These are phyloP conservation scores for Emydomyces testavorans DNA, from an alignment of 2,329 filamentous ascomycete genomes.

Conservation along the genomic window DNA sequence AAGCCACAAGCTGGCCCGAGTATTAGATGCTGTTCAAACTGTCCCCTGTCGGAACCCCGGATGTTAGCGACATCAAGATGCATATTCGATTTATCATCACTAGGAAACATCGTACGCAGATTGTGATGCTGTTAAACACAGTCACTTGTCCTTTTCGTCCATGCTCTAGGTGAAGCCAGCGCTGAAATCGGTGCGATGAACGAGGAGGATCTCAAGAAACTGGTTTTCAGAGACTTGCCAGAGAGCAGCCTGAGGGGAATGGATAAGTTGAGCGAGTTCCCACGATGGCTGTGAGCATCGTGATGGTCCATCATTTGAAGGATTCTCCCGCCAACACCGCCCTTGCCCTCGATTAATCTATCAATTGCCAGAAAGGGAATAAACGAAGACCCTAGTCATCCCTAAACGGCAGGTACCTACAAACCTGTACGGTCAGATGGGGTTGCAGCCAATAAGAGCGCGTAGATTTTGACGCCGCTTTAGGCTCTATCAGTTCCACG, in stretches of 20 bases:
- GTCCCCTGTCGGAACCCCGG: background rate
- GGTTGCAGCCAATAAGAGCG: no score
- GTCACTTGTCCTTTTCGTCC: no score
- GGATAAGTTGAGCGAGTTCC: background rate
- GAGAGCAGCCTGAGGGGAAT: background rate
- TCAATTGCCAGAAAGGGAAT: background rate
- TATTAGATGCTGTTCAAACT: background rate
- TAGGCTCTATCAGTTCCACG: no score
- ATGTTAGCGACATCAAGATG: background rate
- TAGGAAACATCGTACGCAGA: slow-evolving; percentile 1
- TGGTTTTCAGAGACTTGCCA: background rate
- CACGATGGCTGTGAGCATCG: background rate
- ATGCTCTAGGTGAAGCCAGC: no score
- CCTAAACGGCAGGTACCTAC: background rate
- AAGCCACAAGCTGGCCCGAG: background rate
- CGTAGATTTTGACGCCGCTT: no score
- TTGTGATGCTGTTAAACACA: background rate
- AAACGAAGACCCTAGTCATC: background rate
- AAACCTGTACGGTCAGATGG: no score
- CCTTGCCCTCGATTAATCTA: background rate
- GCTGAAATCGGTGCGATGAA: background rate
- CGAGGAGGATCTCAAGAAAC: background rate
- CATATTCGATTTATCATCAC: background rate
- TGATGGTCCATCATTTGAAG: no score
- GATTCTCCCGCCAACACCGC: background rate